Evolutionary conservation across 2,329 filamentous ascomycete genomes (phyloP).

Genomic region (Hymenoscyphus albidus): DNA sequence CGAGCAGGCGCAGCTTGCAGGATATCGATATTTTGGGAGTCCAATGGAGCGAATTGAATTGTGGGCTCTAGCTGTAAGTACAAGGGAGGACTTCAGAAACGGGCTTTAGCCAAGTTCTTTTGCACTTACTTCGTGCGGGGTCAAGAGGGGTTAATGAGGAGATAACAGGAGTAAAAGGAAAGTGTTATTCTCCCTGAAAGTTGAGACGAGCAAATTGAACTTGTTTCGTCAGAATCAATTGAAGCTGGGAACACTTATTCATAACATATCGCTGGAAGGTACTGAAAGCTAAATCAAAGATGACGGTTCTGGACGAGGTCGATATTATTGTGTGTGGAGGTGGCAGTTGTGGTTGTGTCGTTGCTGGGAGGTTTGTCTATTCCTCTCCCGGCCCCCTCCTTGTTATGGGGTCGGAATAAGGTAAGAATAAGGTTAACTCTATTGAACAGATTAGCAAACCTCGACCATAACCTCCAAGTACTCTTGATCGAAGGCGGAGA

Average conservation of each 20-base stretch:
- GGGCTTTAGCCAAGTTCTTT: slow-evolving; percentile 12
- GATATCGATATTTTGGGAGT: not conserved
- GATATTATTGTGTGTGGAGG: slow-evolving; percentile 51
- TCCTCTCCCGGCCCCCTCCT: not conserved
- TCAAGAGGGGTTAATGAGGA: not conserved
- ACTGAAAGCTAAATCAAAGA: slow-evolving; percentile 15
- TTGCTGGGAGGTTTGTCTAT: slow-evolving; percentile 41
- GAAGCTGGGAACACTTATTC: not conserved
- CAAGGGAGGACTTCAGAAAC: not conserved
- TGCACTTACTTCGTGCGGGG: slow-evolving; percentile 9
- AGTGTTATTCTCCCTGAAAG: not conserved
- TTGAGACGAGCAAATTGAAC: not conserved
- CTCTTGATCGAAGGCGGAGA: slow-evolving; percentile 52
- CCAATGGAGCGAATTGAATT: slow-evolving; percentile 1
- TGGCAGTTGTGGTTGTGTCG: slow-evolving; percentile 46
- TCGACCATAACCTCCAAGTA: slow-evolving; percentile 42
- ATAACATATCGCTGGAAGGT: not conserved
- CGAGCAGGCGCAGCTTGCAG: slow-evolving; percentile 9
- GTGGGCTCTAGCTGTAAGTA: not conserved
- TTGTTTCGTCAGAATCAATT: not conserved
- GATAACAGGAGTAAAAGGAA: not conserved
- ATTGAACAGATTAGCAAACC: slow-evolving; percentile 45
- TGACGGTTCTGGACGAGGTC: slow-evolving; percentile 39
- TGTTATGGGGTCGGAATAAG: not conserved
- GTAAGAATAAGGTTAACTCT: slow-evolving; percentile 4